Conservation (phyloP, 257 asterid genomes). For the Hygrophila difformis region DNA sequence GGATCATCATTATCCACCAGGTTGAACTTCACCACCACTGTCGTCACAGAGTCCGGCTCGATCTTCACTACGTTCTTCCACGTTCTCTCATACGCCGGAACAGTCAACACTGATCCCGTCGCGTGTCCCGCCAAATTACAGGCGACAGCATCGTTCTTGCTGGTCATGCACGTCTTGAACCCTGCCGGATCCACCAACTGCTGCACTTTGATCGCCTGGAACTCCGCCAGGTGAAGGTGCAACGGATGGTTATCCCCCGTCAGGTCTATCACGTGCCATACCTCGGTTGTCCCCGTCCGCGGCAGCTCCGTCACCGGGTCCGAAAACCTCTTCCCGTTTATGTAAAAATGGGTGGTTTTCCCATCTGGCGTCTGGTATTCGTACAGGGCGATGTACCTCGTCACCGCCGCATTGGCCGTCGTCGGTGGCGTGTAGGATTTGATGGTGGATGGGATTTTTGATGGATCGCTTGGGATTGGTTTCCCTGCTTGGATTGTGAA, state of each 20-base stretch:
- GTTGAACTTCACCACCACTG: no score
- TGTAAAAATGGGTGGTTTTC: slow-evolving; percentile 56
- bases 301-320: slow-evolving; percentile 76
- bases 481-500: slow-evolving; percentile 29
- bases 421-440: slow-evolving; percentile 37
- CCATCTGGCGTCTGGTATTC: slow-evolving; percentile 51
- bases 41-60: no score
- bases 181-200: slow-evolving; percentile 32
- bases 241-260: slow-evolving; percentile 82
- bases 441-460: slow-evolving; percentile 23
- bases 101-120: slow-evolving; percentile 21
- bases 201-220: no score
- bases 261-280: slow-evolving; percentile 72
- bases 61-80: no score
- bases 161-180: slow-evolving; percentile 54
- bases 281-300: slow-evolving; percentile 51
- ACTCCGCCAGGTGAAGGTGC: no score
- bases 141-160: slow-evolving; percentile 37
- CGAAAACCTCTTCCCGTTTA: slow-evolving; percentile 55
- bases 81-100: no score
- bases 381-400: slow-evolving; percentile 59
- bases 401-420: slow-evolving; percentile 17
- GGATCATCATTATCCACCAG: no score
- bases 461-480: slow-evolving; percentile 22
- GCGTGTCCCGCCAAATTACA: slow-evolving; percentile 37